A percentile compares a stretch with the other conserved stretches of the same genome.
These are phyloP conservation scores for Hypholoma sublateritium DNA, from an alignment of 768 basidiomycete species.

Conservation along the genomic window DNA sequence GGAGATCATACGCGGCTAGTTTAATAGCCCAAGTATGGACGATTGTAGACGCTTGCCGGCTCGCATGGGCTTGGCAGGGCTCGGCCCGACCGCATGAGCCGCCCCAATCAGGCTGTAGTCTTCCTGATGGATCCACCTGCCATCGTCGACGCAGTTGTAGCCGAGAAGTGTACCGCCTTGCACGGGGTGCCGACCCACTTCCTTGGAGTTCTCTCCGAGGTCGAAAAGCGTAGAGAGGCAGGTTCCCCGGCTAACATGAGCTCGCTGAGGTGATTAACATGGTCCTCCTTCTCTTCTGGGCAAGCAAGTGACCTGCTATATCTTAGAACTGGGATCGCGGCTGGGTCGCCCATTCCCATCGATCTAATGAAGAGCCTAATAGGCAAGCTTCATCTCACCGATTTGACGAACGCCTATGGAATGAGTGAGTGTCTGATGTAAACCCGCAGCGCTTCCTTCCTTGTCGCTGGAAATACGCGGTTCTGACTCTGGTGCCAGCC, in stretches of 20 bases:
- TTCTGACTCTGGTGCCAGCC: conserved; percentile 36
- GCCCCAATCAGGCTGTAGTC: not conserved
- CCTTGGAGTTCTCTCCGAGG: conserved; percentile 68
- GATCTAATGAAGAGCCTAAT: conserved; percentile 78
- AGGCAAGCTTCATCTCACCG: conserved; percentile 60
- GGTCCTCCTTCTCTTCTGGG: not conserved
- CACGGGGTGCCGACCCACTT: conserved; percentile 90
- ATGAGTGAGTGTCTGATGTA: conserved; percentile 63
- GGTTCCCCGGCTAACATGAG: conserved; percentile 50
- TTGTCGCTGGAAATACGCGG: conserved; percentile 4
- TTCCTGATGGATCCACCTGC: conserved; percentile 45
- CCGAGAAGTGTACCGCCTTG: conserved; percentile 72
- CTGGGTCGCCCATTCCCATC: conserved; percentile 77
- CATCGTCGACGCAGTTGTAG: conserved; percentile 68
- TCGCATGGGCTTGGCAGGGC: not conserved
- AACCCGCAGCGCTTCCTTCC: not conserved
- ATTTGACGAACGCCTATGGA: conserved; percentile 79
- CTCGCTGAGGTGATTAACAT: conserved; percentile 49
- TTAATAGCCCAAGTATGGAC: not conserved
- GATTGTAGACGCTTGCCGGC: not conserved
- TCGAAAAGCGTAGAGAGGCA: conserved; percentile 48
- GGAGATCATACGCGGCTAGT: not conserved
- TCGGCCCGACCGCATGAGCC: not conserved
- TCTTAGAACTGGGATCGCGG: conserved; percentile 76
- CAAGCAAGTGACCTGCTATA: not conserved